Percentiles rank a stretch among this genome's conserved stretches.
Evolutionary conservation across 768 basidiomycete genomes (phyloP).

Genomic region (Multifurca ochricompacta): DNA sequence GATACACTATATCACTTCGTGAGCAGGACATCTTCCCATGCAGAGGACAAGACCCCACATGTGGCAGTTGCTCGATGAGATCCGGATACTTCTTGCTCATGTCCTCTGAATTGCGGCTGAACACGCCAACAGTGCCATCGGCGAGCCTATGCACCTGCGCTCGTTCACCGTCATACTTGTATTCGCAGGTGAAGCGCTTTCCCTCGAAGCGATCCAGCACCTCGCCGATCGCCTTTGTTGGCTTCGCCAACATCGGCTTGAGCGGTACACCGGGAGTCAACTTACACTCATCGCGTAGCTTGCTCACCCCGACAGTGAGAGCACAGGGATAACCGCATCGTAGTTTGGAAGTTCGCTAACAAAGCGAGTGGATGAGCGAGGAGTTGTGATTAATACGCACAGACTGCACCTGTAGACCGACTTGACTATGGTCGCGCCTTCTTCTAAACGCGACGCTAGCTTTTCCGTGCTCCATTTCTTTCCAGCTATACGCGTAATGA

Average conservation of each 20-base stretch:
- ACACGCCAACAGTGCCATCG: conserved; percentile 81
- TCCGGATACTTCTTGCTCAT: conserved; percentile 99
- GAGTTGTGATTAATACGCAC: neutral
- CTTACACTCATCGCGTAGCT: conserved; percentile 69
- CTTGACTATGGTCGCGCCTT: conserved; percentile 72
- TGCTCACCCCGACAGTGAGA: conserved; percentile 73
- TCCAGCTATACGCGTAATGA: conserved; percentile 36
- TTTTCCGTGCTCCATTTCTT: conserved; percentile 74
- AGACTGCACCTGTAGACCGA: conserved; percentile 77
- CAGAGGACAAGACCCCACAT: conserved; percentile 36
- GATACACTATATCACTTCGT: conserved; percentile 54
- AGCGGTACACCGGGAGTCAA: conserved; percentile 93
- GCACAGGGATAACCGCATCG: conserved; percentile 84
- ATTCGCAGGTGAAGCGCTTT: conserved; percentile 95
- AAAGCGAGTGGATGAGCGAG: neutral
- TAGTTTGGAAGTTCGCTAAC: conserved; percentile 89
- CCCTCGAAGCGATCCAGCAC: conserved; percentile 95
- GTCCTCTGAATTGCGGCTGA: conserved; percentile 96
- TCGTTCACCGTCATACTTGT: conserved; percentile 98
- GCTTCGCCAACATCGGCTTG: conserved; percentile 99
- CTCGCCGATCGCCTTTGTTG: conserved; percentile 97
- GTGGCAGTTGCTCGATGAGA: conserved; percentile 87
- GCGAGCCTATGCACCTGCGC: conserved; percentile 87
- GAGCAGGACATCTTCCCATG: neutral
- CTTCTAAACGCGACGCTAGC: conserved; percentile 63